Percentiles rank a stretch among this genome's conserved stretches.
Evolutionary conservation across 176 grass and related monocot genomes (phyloP).

Genomic region (Lolium rigidum): DNA sequence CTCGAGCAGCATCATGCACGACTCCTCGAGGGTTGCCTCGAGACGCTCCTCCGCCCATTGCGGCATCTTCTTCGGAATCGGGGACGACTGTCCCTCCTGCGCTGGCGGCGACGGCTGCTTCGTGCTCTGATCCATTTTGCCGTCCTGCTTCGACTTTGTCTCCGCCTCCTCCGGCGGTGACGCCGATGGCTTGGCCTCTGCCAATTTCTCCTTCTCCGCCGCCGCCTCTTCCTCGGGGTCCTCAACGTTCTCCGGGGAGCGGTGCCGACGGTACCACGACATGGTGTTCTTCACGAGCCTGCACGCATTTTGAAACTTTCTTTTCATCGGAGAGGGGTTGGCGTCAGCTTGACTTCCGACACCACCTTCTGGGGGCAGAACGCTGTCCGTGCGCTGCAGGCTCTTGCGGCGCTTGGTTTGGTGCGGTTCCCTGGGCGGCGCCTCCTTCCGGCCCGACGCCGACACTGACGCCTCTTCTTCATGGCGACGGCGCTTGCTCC

Average conservation of each 20-base stretch:
- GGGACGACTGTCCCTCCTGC: background rate
- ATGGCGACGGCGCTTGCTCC: slow-evolving; percentile 13
- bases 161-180: background rate
- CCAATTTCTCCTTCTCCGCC: background rate
- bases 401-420: slow-evolving; percentile 27
- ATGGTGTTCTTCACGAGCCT: background rate
- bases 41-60: background rate
- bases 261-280: slow-evolving; percentile 3
- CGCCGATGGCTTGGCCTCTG: background rate
- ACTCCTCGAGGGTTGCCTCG: slow-evolving; percentile 41
- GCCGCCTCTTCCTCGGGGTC: background rate
- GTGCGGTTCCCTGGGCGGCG: background rate
- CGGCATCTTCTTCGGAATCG: background rate
- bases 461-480: background rate
- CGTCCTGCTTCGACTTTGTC: background rate
- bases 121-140: background rate
- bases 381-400: background rate
- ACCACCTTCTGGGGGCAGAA: background rate
- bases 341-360: background rate
- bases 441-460: background rate
- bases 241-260: background rate
- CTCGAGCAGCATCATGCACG: slow-evolving; percentile 20
- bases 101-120: background rate
- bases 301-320: background rate
- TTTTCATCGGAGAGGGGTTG: background rate